A percentile compares a stretch with the other conserved stretches of the same genome.
Evolutionary conservation across 139 green algal species (phyloP).

Genomic region (Chlamydomonas sp.): DNA sequence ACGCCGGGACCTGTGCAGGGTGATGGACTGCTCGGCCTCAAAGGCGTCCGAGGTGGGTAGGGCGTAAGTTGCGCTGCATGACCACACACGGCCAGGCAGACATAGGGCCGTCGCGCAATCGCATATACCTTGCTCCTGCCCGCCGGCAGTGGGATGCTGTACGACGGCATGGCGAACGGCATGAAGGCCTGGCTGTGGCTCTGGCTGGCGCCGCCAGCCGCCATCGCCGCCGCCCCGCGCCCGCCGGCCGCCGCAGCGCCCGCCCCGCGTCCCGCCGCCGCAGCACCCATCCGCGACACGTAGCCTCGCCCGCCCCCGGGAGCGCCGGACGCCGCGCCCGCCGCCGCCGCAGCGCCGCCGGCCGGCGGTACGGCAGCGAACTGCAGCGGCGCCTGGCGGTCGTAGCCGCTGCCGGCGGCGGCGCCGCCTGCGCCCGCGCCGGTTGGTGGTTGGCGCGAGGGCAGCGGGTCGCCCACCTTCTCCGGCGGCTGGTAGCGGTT

Average conservation of each 20-base stretch:
- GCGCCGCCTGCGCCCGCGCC: neutral
- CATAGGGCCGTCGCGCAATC: no score
- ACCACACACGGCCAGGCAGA: no score
- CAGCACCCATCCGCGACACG: no score
- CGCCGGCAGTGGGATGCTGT: constrained; percentile 47
- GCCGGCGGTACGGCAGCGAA: neutral
- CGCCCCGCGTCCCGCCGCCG: constrained; percentile 12
- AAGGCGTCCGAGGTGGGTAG: no score
- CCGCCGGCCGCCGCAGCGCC: neutral
- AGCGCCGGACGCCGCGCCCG: neutral
- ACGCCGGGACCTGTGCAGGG: no score
- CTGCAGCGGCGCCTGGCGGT: neutral
- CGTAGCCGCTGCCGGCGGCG: neutral
- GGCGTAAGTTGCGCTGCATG: no score
- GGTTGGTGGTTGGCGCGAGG: constrained; percentile 3
- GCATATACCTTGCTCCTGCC: constrained; percentile 2
- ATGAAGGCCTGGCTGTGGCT: constrained; percentile 40
- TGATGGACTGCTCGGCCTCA: no score
- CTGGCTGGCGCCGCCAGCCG: neutral
- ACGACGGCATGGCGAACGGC: constrained; percentile 55
- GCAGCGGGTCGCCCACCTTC: constrained; percentile 60
- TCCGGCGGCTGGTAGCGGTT: constrained; percentile 70
- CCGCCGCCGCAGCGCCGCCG: neutral
- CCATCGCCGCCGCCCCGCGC: neutral
- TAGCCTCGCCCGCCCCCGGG: no score